Conservation (phyloP, 441 rosid genomes). For the Syzygium syzygioides region DNA sequence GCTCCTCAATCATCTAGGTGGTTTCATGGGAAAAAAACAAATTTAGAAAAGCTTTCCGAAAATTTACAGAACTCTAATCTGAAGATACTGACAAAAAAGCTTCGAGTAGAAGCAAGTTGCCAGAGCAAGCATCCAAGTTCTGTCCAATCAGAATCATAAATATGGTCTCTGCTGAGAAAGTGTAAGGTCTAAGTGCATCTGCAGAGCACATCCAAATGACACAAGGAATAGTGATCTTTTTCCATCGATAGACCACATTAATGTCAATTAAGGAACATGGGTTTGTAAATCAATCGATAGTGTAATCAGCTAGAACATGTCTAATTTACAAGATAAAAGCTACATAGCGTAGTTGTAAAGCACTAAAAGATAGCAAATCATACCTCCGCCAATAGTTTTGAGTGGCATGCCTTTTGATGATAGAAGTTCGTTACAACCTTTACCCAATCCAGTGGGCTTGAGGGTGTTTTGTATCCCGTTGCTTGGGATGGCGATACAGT, state of each 20-base stretch:
- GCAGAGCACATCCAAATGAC: not conserved
- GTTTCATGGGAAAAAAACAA: not conserved
- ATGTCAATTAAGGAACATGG: not conserved
- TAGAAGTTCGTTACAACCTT: constrained; percentile 36
- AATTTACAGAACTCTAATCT: not conserved
- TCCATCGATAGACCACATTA: not conserved
- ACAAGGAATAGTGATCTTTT: not conserved
- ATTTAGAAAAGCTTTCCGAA: not conserved
- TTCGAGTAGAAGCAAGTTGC: not conserved
- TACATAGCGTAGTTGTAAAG: not conserved
- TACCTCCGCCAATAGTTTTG: constrained; percentile 52
- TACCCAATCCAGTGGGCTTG: constrained; percentile 13
- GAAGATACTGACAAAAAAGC: not conserved
- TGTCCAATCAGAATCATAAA: not conserved
- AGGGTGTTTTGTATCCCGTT: constrained; percentile 25
- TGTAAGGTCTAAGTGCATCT: not conserved
- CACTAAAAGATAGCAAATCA: constrained; percentile 1
- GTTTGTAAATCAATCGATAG: not conserved
- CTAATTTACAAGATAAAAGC: not conserved
- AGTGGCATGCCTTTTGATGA: constrained; percentile 22
- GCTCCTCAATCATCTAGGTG: not conserved
- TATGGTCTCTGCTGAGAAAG: not conserved
- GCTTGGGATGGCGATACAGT: constrained; percentile 25
- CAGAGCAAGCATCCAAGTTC: not conserved
- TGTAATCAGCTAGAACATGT: not conserved